These are phyloP conservation scores for Trametopsis cervina DNA, from an alignment of 768 basidiomycete species.

Conservation along the genomic window DNA sequence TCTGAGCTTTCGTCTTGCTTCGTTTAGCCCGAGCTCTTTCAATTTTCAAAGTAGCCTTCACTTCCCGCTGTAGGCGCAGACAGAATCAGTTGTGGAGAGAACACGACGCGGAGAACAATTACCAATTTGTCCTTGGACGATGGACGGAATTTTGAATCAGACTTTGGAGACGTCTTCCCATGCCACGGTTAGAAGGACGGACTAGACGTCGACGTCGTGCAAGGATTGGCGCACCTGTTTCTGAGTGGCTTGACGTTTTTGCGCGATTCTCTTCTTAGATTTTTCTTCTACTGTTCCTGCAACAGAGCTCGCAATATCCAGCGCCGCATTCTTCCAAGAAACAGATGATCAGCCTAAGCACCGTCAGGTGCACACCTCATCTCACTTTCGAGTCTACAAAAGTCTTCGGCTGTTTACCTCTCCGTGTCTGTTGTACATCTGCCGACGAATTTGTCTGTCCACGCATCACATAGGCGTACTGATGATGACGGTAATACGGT, in stretches of 20 bases:
- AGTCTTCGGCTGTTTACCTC: slow-evolving; percentile 10
- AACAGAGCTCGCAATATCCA: slow-evolving; percentile 16
- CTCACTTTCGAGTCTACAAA: slow-evolving; percentile 14
- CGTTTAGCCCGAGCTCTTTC: slow-evolving; percentile 15
- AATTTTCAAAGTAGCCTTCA: slow-evolving; percentile 16
- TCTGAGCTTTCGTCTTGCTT: slow-evolving; percentile 17
- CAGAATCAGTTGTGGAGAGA: too few relatives aligned
- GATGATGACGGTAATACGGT: too few relatives aligned
- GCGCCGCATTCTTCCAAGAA: slow-evolving; percentile 15
- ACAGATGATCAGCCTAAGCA: too few relatives aligned
- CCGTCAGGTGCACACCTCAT: not conserved
- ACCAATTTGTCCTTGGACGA: slow-evolving; percentile 18
- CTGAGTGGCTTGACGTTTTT: slow-evolving; percentile 7
- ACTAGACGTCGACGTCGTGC: not conserved
- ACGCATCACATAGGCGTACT: too few relatives aligned
- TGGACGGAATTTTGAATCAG: slow-evolving; percentile 1
- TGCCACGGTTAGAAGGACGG: slow-evolving; percentile 1
- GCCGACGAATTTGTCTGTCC: too few relatives aligned
- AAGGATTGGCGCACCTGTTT: not conserved
- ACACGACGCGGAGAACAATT: slow-evolving; percentile 3
- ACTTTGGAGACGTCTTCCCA: not conserved
- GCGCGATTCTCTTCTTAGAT: slow-evolving; percentile 11
- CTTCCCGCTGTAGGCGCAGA: slow-evolving; percentile 13
- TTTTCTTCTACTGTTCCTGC: slow-evolving; percentile 16
- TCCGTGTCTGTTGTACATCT: too few relatives aligned